Percentiles rank a stretch among this genome's conserved stretches.
Conservation (phyloP, 2,329 filamentous ascomycete species). For the Geosmithia putterillii region DNA sequence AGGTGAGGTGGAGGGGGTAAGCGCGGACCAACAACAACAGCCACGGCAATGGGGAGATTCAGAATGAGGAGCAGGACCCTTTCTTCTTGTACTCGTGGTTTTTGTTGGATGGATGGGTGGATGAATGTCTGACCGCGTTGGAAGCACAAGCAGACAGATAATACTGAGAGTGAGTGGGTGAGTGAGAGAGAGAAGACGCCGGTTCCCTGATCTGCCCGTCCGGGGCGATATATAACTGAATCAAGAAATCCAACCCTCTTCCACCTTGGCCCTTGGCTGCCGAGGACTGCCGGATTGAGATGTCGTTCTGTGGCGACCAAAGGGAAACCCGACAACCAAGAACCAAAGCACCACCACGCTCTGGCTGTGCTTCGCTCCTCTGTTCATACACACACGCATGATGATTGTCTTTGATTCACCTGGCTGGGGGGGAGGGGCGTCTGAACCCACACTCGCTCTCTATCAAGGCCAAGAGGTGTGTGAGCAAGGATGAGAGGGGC, state of each 20-base stretch:
- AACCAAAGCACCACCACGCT: too few relatives aligned
- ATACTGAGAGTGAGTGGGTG: background rate
- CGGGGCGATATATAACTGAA: background rate
- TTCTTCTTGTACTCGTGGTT: background rate
- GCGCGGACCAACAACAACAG: background rate
- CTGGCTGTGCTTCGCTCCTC: too few relatives aligned
- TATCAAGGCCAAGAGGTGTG: too few relatives aligned
- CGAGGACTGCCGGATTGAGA: background rate
- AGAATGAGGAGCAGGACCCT: too few relatives aligned
- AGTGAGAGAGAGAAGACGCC: background rate
- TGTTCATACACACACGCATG: background rate
- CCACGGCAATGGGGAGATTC: too few relatives aligned
- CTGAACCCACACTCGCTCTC: too few relatives aligned
- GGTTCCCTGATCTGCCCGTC: too few relatives aligned
- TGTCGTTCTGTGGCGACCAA: background rate
- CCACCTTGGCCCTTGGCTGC: background rate
- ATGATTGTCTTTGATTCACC: background rate
- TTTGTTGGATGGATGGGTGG: background rate
- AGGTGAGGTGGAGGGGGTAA: background rate
- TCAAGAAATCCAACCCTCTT: too few relatives aligned
- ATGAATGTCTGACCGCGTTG: background rate
- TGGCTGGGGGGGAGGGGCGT: background rate
- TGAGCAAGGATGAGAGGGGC: background rate
- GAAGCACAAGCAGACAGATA: background rate
- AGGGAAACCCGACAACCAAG: too few relatives aligned